Conservation (phyloP, 352 stramenopile species). For the Blastocystis sp. region DNA sequence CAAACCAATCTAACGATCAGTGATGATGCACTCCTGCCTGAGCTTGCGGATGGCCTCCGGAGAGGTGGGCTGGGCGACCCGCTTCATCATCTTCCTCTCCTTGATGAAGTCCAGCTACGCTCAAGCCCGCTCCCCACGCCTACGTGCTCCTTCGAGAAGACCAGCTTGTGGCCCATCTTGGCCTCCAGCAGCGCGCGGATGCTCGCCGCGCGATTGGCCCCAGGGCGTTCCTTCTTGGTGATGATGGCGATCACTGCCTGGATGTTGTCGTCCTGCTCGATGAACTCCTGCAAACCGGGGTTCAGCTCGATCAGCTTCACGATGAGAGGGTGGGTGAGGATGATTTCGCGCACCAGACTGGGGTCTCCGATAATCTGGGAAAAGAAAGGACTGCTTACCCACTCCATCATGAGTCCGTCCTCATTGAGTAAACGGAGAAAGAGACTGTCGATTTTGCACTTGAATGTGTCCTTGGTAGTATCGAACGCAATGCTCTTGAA, state of each 20-base stretch:
- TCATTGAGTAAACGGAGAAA: not conserved
- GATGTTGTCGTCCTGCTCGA: conserved; percentile 17
- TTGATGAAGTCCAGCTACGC: conserved; percentile 9
- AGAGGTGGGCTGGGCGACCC: not conserved
- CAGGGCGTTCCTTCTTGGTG: not conserved
- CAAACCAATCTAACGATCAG: not conserved
- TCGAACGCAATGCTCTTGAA: not conserved
- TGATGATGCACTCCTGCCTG: not conserved
- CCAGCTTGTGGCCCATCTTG: not conserved
- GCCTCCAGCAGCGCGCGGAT: not conserved
- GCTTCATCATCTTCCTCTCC: not conserved
- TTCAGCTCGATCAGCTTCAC: conserved; percentile 38
- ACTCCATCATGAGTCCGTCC: conserved; percentile 19
- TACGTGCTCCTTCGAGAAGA: not conserved
- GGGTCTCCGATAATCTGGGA: not conserved
- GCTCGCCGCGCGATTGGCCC: not conserved
- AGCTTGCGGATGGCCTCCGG: not conserved
- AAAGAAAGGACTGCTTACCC: not conserved
- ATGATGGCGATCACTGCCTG: not conserved
- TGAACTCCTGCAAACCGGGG: conserved; percentile 6
- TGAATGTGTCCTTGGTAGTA: not conserved
- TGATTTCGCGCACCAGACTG: not conserved
- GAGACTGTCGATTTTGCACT: not conserved
- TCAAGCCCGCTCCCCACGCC: not conserved
- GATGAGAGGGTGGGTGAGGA: conserved; percentile 38